A percentile compares a stretch with the other conserved stretches of the same genome.
Conservation (phyloP, 345 rosid genomes). For the Eucalyptus camaldulensis region DNA sequence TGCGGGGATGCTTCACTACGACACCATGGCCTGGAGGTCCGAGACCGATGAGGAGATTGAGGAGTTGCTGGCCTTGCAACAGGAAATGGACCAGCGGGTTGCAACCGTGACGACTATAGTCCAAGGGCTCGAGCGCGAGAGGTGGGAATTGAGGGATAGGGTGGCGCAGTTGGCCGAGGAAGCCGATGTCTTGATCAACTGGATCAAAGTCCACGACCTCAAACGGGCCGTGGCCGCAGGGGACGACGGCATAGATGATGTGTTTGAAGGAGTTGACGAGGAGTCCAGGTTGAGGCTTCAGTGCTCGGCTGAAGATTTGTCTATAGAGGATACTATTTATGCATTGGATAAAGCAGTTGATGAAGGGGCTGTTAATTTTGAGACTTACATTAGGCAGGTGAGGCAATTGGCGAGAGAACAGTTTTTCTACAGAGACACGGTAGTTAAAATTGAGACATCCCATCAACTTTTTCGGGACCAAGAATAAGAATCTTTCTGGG, state of each 20-base stretch:
- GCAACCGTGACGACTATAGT: neutral
- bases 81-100: conserved; percentile 17
- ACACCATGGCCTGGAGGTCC: conserved; percentile 8
- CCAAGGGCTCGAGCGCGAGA: conserved; percentile 24
- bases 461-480: neutral
- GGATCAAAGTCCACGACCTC: conserved; percentile 26
- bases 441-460: neutral
- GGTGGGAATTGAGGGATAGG: conserved; percentile 7
- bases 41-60: conserved; percentile 24
- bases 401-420: conserved; percentile 64
- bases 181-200: conserved; percentile 14
- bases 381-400: conserved; percentile 39
- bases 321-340: conserved; percentile 44
- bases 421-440: conserved; percentile 7
- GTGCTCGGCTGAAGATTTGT: conserved; percentile 22
- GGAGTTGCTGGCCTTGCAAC: conserved; percentile 14
- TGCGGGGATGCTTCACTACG: conserved; percentile 43
- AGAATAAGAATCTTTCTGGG: neutral
- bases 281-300: conserved; percentile 13
- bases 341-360: conserved; percentile 39
- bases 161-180: conserved; percentile 4
- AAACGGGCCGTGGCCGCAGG: neutral
- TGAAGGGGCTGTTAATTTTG: conserved; percentile 18
- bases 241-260: conserved; percentile 6
- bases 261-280: conserved; percentile 14